These are phyloP conservation scores for Panellus pusillus DNA, from an alignment of 768 basidiomycete genomes.

Conservation along the genomic window DNA sequence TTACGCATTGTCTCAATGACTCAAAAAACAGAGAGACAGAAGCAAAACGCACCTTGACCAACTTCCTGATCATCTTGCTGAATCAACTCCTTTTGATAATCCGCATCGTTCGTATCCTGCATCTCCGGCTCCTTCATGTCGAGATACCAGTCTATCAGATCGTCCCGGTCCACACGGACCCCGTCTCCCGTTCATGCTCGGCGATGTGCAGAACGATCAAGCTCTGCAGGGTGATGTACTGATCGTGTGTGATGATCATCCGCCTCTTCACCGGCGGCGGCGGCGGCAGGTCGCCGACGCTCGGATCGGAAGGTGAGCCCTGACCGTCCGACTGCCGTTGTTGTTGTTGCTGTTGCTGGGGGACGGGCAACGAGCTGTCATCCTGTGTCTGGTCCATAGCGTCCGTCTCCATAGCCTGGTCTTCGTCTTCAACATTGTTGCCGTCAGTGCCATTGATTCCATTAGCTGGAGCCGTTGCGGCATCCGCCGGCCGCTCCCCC, in stretches of 20 bases:
- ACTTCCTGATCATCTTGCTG: slow-evolving; percentile 84
- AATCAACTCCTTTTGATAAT: slow-evolving; percentile 88
- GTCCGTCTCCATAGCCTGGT: slow-evolving; percentile 59
- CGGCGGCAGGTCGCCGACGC: slow-evolving; percentile 34
- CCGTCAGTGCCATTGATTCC: slow-evolving; percentile 28
- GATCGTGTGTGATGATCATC: slow-evolving; percentile 95
- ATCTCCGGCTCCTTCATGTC: slow-evolving; percentile 86
- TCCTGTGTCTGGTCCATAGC: slow-evolving; percentile 47
- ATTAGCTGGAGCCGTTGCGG: slow-evolving; percentile 31
- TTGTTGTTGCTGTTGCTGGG: slow-evolving; percentile 27
- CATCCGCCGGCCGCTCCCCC: slow-evolving; percentile 45
- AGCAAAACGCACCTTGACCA: slow-evolving; percentile 73
- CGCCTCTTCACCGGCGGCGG: slow-evolving; percentile 59
- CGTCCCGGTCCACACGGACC: slow-evolving; percentile 79
- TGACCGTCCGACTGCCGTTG: slow-evolving; percentile 9
- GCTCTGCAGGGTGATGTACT: slow-evolving; percentile 87
- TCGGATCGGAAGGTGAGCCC: slow-evolving; percentile 39
- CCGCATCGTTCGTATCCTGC: slow-evolving; percentile 81
- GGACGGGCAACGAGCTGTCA: slow-evolving; percentile 45
- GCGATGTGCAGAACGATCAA: slow-evolving; percentile 83
- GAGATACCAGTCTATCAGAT: slow-evolving; percentile 95
- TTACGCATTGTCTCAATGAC: no score
- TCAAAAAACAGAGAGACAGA: background rate
- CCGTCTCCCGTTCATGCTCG: slow-evolving; percentile 72
- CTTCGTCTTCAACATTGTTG: slow-evolving; percentile 40